Evolutionary conservation across 345 rosid genomes (phyloP).

Genomic region (Linum trigynum): DNA sequence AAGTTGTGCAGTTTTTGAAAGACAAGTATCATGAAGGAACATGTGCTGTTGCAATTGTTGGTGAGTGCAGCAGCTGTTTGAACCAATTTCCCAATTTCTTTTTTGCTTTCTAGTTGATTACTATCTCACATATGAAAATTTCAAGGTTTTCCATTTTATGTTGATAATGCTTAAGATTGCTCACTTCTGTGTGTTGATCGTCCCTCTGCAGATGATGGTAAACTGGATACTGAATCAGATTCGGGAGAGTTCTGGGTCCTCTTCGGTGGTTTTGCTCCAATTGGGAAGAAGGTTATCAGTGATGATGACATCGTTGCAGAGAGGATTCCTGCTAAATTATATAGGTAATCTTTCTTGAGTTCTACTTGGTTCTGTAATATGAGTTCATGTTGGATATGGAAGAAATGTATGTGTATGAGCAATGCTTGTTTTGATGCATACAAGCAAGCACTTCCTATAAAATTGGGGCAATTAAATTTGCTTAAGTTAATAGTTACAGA

Average conservation of each 20-base stretch:
- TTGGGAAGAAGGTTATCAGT: conserved; percentile 63
- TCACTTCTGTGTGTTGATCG: conserved; percentile 17
- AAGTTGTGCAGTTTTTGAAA: conserved; percentile 85
- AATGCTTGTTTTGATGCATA: background rate
- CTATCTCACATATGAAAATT: too few relatives aligned
- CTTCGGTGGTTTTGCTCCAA: conserved; percentile 93
- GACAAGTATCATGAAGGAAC: conserved; percentile 81
- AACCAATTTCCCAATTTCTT: conserved; percentile 1
- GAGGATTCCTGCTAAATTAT: conserved; percentile 60
- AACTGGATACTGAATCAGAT: conserved; percentile 88
- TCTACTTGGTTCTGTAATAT: background rate
- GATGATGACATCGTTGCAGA: conserved; percentile 79
- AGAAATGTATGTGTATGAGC: conserved; percentile 7
- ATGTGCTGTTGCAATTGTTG: conserved; percentile 75
- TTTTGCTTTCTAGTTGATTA: background rate
- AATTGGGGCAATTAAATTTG: too few relatives aligned
- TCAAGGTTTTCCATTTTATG: too few relatives aligned
- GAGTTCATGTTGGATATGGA: too few relatives aligned
- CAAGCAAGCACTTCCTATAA: background rate
- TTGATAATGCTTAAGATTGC: conserved; percentile 7
- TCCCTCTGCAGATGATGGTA: conserved; percentile 65
- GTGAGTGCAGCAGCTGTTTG: conserved; percentile 32
- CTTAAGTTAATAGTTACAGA: too few relatives aligned
- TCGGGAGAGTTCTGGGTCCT: conserved; percentile 96
- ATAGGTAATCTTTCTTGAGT: conserved; percentile 38